phyloP scores from a whole-genome alignment of 257 asterid genomes.

The Galeopsis tetrahit region DNA sequence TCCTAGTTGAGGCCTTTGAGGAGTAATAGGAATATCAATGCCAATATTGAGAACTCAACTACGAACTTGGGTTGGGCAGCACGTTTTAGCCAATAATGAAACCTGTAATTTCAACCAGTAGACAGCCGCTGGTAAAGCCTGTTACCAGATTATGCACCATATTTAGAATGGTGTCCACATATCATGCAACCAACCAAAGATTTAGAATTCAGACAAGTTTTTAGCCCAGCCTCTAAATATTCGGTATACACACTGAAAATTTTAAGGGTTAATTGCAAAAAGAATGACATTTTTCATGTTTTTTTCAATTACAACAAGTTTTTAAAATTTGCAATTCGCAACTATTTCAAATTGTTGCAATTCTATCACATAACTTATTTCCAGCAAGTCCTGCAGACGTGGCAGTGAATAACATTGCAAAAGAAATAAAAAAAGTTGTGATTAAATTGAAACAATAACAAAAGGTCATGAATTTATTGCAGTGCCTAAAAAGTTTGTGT shows the following conservation, averaged over 20 bases:
- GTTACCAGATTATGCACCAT: conserved; percentile 75
- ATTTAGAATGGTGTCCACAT: conserved; percentile 59
- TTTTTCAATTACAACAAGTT: too few relatives aligned
- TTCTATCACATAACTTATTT: too few relatives aligned
- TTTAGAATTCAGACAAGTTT: neutral
- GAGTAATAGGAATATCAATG: conserved; percentile 57
- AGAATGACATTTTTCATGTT: too few relatives aligned
- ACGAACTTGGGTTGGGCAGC: conserved; percentile 46
- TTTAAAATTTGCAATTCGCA: too few relatives aligned
- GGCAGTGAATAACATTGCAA: too few relatives aligned
- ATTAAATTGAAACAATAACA: too few relatives aligned
- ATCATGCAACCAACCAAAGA: conserved; percentile 31
- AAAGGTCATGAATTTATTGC: too few relatives aligned
- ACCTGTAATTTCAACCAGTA: conserved; percentile 99
- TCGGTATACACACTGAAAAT: neutral
- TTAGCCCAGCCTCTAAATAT: neutral
- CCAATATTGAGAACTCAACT: conserved; percentile 58
- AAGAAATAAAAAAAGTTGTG: too few relatives aligned
- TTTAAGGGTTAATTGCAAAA: neutral
- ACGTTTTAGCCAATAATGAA: conserved; percentile 59
- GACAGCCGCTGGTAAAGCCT: conserved; percentile 98
- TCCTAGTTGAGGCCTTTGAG: conserved; percentile 48
- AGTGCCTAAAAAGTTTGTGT: too few relatives aligned
- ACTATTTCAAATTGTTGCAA: too few relatives aligned
- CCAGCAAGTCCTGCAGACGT: too few relatives aligned